Evolutionary conservation across 805 yeast species (phyloP).

Genomic region (Wickerhamomyces mucosus): DNA sequence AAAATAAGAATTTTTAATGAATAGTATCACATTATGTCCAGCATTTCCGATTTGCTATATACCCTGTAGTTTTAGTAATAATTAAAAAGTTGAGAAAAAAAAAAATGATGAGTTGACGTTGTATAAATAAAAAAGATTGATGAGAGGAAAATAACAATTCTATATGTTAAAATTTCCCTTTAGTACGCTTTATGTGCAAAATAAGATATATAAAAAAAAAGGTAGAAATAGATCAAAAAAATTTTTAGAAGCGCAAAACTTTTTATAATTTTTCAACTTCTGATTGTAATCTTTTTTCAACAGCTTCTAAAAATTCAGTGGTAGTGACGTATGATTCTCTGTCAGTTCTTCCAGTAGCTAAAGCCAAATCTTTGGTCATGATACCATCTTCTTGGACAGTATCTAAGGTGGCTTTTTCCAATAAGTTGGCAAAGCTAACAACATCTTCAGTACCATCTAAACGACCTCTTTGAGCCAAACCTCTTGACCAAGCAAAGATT

Average conservation of each 20-base stretch:
- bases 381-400: slow-evolving; percentile 67
- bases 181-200: too few relatives aligned
- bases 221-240: neutral
- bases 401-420: slow-evolving; percentile 61
- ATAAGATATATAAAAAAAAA: too few relatives aligned
- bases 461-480: slow-evolving; percentile 72
- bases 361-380: slow-evolving; percentile 78
- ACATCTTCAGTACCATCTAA: slow-evolving; percentile 66
- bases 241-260: too few relatives aligned
- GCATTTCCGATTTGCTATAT: slow-evolving; percentile 19
- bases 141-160: slow-evolving; percentile 5
- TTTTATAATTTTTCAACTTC: slow-evolving; percentile 19
- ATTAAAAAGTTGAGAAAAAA: slow-evolving; percentile 3
- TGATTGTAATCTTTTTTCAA: slow-evolving; percentile 44
- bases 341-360: slow-evolving; percentile 55
- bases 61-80: slow-evolving; percentile 3
- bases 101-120: neutral
- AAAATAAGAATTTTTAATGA: neutral
- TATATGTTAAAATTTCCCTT: slow-evolving; percentile 1
- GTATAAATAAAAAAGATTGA: neutral
- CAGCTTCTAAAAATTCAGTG: slow-evolving; percentile 70
- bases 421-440: slow-evolving; percentile 50
- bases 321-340: slow-evolving; percentile 63
- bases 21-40: slow-evolving; percentile 12
- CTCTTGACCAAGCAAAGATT: slow-evolving; percentile 83